Evolutionary conservation across 768 basidiomycete species (phyloP).

Genomic region (Tylopilus felleus): DNA sequence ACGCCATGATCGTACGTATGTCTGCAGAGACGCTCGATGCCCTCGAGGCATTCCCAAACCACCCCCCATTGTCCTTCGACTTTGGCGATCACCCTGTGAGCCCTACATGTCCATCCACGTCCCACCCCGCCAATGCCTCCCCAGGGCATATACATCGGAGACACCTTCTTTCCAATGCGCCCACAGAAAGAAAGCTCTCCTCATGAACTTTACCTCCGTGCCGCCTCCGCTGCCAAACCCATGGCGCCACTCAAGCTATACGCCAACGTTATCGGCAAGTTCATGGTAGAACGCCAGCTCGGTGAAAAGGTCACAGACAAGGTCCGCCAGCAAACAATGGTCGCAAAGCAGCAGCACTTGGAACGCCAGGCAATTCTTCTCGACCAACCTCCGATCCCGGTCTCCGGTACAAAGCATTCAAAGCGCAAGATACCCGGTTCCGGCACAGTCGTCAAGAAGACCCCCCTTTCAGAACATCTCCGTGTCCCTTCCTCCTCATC

Average conservation of each 20-base stretch:
- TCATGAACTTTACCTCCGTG: constrained; percentile 73
- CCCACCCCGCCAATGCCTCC: not conserved
- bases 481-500: constrained; percentile 30
- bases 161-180: constrained; percentile 59
- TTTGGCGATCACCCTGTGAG: constrained; percentile 61
- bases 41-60: constrained; percentile 46
- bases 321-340: constrained; percentile 45
- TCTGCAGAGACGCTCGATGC: constrained; percentile 70
- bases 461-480: constrained; percentile 28
- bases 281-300: constrained; percentile 62
- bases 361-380: constrained; percentile 46
- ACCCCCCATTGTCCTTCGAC: constrained; percentile 53
- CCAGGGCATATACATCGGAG: constrained; percentile 66
- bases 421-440: constrained; percentile 37
- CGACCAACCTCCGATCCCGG: constrained; percentile 35
- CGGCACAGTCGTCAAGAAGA: constrained; percentile 27
- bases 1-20: constrained; percentile 74
- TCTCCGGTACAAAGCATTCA: constrained; percentile 37
- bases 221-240: constrained; percentile 53
- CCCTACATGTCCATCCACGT: constrained; percentile 1
- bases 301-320: constrained; percentile 40
- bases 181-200: constrained; percentile 49
- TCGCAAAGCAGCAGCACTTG: constrained; percentile 46
- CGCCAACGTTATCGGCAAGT: constrained; percentile 72
- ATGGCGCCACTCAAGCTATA: constrained; percentile 67